Base-by-base conservation (phyloP, 345 rosid species). In the Corymbia maculata region DNA sequence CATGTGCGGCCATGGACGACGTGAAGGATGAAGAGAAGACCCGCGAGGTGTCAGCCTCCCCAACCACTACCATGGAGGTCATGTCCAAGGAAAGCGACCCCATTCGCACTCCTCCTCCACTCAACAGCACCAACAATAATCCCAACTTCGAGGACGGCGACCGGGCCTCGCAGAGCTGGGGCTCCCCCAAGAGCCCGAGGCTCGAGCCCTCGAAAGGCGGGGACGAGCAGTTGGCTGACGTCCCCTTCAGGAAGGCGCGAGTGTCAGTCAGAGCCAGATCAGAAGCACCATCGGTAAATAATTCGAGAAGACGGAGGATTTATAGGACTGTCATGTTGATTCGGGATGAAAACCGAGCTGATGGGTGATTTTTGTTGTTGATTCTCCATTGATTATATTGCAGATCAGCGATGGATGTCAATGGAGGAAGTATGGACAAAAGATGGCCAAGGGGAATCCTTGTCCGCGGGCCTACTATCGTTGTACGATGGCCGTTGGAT, bases 391-490 rank as follows among this genome's bases (percentile, higher is more conserved):
- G 49, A 66, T 8, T 64, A 57, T 79, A 57, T 7, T 75, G 45
- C 92, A 97, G 99, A 95, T 97, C 84, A 93, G 91, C 51, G 99
- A 97, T 70, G 98, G 98, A 70, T 97, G 99, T 66, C 99, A 95
- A 52, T 97, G 99, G 99, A 97, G 99, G 87, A 97, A 97, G 70
- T 97, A 97, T 57, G 99, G 99, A 47, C 99, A 97, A 88, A 97
- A 97, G 91, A 93, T 94, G 92, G 96, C 99, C 6, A 96, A 96
- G 91, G 94, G 98, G 0, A 97, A 96, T 91, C 99, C 98, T 84
- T 97, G 97, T 88, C 99, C 99, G 9, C 93, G 98, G 19, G 98
- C 98, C n/a, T 97, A 97, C 91, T 97, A 97, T 82, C 98, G 99
- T 8, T 97, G 99, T 92, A 95, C 98, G 51, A 92, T 94, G 94